Conservation (phyloP, 2,329 filamentous ascomycete species). For the Microdochium bolleyi region DNA sequence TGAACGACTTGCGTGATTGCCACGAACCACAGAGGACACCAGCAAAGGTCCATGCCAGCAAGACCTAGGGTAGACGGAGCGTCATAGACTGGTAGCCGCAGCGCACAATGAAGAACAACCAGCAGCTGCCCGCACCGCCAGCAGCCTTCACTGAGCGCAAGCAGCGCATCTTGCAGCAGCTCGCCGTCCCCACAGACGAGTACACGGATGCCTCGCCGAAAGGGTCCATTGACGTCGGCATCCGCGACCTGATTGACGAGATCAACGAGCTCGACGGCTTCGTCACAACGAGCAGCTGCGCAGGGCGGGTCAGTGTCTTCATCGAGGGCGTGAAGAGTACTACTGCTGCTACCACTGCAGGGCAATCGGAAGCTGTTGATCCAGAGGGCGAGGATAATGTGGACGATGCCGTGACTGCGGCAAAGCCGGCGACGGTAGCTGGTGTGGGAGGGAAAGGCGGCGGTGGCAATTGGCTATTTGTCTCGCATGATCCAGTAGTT, state of each 20-base stretch:
- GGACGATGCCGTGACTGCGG: slow-evolving; percentile 8
- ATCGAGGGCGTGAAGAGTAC: slow-evolving; percentile 62
- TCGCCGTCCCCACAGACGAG: slow-evolving; percentile 58
- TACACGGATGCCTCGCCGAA: slow-evolving; percentile 86
- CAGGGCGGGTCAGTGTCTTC: slow-evolving; percentile 80
- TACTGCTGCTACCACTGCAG: slow-evolving; percentile 8
- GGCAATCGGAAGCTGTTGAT: slow-evolving; percentile 5
- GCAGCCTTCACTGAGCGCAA: not conserved
- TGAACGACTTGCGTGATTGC: too few relatives aligned
- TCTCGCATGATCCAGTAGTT: slow-evolving; percentile 69
- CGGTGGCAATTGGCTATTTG: slow-evolving; percentile 77
- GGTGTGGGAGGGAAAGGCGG: slow-evolving; percentile 78
- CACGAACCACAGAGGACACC: too few relatives aligned
- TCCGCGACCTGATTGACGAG: slow-evolving; percentile 67
- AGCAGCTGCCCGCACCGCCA: not conserved
- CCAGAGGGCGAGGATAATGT: slow-evolving; percentile 8
- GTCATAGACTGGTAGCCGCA: too few relatives aligned
- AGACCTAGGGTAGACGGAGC: too few relatives aligned
- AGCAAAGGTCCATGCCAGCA: too few relatives aligned
- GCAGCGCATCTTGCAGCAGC: slow-evolving; percentile 58
- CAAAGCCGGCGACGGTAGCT: slow-evolving; percentile 31
- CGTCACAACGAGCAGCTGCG: slow-evolving; percentile 90
- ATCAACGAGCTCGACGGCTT: slow-evolving; percentile 70
- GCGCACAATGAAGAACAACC: not conserved
- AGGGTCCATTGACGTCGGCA: slow-evolving; percentile 73